Percentiles rank a stretch among this genome's conserved stretches.
Evolutionary conservation across 2,329 filamentous ascomycete species (phyloP).

Genomic region (Lachnellula willkommii): DNA sequence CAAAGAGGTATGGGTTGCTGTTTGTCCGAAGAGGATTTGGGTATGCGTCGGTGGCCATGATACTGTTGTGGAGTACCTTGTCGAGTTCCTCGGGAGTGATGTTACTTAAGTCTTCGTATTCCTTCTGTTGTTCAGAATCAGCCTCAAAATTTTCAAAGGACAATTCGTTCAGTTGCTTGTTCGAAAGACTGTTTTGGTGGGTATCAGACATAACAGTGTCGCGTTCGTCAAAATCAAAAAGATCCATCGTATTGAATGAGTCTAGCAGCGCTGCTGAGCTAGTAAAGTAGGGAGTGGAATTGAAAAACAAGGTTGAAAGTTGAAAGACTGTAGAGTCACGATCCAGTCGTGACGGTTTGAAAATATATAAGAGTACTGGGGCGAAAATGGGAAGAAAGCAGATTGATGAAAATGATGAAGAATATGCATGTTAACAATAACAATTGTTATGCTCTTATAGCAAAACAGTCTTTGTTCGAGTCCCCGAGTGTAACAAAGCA

Average conservation of each 20-base stretch:
- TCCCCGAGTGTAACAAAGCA: neutral
- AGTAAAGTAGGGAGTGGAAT: neutral
- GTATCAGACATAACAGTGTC: neutral
- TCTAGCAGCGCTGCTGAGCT: slow-evolving; percentile 15
- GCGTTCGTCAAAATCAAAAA: neutral
- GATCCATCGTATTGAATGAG: neutral
- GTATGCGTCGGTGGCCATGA: too few species aligned
- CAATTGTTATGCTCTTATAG: slow-evolving; percentile 11
- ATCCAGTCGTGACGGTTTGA: slow-evolving; percentile 13
- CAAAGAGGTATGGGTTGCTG: too few species aligned
- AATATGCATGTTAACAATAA: slow-evolving; percentile 6
- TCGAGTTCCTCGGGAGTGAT: too few species aligned
- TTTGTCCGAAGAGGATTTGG: too few species aligned
- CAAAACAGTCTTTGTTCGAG: neutral
- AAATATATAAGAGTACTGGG: neutral
- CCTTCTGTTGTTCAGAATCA: too few species aligned
- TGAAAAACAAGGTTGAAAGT: neutral
- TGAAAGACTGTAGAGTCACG: slow-evolving; percentile 3
- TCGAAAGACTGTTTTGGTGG: neutral
- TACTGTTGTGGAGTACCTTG: too few species aligned
- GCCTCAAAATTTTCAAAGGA: too few species aligned
- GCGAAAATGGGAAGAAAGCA: slow-evolving; percentile 1
- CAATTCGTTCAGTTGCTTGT: neutral
- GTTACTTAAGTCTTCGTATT: too few species aligned
- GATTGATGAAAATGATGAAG: neutral